These are phyloP conservation scores for Syzygium aromaticum DNA, from an alignment of 345 rosid species.

Conservation along the genomic window DNA sequence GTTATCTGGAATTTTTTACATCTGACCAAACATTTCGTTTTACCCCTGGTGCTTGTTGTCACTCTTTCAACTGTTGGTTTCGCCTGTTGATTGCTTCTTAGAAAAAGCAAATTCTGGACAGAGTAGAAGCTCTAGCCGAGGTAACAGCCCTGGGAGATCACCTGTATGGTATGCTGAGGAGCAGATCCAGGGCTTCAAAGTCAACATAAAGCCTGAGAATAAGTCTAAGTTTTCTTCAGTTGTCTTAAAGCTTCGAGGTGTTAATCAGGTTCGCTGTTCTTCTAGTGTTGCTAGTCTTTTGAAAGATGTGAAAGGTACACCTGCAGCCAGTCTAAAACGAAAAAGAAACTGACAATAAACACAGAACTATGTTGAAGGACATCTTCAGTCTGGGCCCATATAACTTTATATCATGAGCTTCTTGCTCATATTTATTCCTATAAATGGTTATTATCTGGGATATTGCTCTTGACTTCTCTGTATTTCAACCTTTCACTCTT, in stretches of 20 bases:
- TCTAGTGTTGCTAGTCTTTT: not conserved
- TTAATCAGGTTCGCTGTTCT: slow-evolving; percentile 54
- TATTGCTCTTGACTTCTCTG: not conserved
- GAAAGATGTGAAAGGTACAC: not conserved
- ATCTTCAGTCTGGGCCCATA: not conserved
- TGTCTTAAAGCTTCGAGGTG: slow-evolving; percentile 91
- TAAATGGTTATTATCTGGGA: not conserved
- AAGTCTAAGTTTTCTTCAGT: slow-evolving; percentile 87
- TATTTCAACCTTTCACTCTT: not conserved
- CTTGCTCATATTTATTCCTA: not conserved
- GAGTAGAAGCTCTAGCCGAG: slow-evolving; percentile 65
- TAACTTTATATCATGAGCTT: not conserved
- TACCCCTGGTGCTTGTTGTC: no score
- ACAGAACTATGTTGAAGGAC: not conserved
- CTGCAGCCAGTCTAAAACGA: not conserved
- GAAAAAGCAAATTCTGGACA: slow-evolving; percentile 78
- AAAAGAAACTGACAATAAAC: no score
- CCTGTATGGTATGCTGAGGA: slow-evolving; percentile 62
- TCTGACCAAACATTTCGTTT: no score
- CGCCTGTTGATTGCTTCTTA: slow-evolving; percentile 72
- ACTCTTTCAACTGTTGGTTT: slow-evolving; percentile 36
- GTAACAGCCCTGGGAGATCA: slow-evolving; percentile 91
- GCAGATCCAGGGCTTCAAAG: slow-evolving; percentile 66
- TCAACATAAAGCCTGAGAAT: slow-evolving; percentile 85
- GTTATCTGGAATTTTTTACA: no score